Percentiles rank a stretch among this genome's conserved stretches.
Conservation (phyloP, 495 filamentous ascomycete species). For the Talaromyces ruber region DNA sequence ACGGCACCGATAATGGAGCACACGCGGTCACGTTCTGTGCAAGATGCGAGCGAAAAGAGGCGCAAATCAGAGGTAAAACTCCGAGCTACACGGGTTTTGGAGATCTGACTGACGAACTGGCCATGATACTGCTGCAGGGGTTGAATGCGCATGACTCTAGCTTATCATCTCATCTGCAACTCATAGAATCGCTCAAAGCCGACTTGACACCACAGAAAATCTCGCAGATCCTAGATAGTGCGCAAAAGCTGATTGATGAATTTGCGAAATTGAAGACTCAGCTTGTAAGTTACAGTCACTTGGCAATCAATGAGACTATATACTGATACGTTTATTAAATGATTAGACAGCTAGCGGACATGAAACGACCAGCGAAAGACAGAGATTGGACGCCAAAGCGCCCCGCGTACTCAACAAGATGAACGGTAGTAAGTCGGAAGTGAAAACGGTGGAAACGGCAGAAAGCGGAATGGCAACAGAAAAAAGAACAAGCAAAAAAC, state of each 20-base stretch:
- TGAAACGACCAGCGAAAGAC: background rate
- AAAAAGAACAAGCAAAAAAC: background rate
- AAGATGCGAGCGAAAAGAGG: background rate
- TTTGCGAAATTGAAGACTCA: constrained; percentile 24
- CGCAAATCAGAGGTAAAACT: background rate
- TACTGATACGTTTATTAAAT: background rate
- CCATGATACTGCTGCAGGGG: background rate
- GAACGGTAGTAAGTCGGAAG: background rate
- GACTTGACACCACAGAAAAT: constrained; percentile 16
- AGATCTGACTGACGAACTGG: background rate
- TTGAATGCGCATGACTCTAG: constrained; percentile 19
- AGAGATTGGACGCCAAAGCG: background rate
- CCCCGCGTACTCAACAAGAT: background rate
- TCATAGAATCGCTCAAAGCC: constrained; percentile 21
- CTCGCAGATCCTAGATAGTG: constrained; percentile 28
- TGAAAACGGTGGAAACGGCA: background rate
- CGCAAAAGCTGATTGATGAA: constrained; percentile 26
- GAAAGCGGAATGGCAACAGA: background rate
- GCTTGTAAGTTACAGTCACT: constrained; percentile 18
- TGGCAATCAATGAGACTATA: background rate
- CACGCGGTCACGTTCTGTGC: background rate
- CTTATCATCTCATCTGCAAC: constrained; percentile 25
- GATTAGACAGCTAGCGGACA: background rate
- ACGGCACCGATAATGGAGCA: background rate
- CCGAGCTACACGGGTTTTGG: background rate